These are phyloP conservation scores for Hypoxylon lienhwacheense DNA, from an alignment of 495 filamentous ascomycete species.

Conservation along the genomic window DNA sequence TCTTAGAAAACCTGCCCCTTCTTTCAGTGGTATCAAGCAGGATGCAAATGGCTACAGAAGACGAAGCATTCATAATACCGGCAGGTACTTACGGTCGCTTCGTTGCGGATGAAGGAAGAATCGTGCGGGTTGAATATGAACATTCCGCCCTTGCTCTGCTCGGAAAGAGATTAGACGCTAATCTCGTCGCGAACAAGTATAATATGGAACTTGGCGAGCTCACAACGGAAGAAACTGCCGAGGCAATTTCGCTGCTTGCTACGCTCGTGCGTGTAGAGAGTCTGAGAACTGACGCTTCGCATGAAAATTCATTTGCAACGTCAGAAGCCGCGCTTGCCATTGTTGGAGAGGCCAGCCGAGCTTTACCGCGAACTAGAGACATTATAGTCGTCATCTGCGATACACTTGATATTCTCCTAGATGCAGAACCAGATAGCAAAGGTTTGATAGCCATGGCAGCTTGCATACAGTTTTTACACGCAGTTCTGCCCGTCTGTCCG, in stretches of 20 bases:
- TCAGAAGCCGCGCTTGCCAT: conserved; percentile 50
- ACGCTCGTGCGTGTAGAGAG: conserved; percentile 46
- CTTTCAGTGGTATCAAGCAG: conserved; percentile 45
- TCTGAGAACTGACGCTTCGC: conserved; percentile 32
- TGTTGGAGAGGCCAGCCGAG: conserved; percentile 71
- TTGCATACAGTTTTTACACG: conserved; percentile 77
- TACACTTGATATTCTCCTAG: conserved; percentile 75
- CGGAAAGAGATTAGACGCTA: conserved; percentile 67
- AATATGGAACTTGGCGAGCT: conserved; percentile 41
- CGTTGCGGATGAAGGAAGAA: conserved; percentile 60
- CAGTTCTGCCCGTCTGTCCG: conserved; percentile 69
- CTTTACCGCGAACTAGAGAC: conserved; percentile 71
- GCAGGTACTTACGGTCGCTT: conserved; percentile 70
- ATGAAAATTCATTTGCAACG: conserved; percentile 21
- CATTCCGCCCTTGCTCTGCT: conserved; percentile 80
- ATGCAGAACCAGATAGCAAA: conserved; percentile 53
- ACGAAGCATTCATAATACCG: conserved; percentile 56
- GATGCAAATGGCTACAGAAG: conserved; percentile 35
- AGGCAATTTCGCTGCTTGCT: conserved; percentile 46
- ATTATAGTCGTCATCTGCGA: conserved; percentile 80
- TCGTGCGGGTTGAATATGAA: conserved; percentile 62
- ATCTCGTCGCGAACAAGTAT: conserved; percentile 47
- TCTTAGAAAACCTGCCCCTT: conserved; percentile 57
- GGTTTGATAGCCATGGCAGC: conserved; percentile 66
- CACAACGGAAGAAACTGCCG: conserved; percentile 42